Evolutionary conservation across 352 stramenopile species (phyloP), one percentile per base, ranked within the genome.

Genomic region (Phytophthora pinifolia): DNA sequence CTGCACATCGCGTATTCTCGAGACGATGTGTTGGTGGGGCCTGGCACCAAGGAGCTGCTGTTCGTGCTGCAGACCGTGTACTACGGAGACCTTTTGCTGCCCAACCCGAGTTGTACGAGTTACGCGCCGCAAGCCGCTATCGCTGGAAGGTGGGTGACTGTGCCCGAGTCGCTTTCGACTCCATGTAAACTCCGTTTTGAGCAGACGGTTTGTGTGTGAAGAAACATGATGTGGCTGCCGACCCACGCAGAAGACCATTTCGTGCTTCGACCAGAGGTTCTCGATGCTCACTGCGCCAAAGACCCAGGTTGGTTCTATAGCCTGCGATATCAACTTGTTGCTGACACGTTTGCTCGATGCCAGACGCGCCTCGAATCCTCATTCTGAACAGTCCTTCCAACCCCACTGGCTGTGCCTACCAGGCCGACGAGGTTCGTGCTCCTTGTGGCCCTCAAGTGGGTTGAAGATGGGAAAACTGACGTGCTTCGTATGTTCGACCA

Each of bases 31-130:
- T 72, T 96, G 22, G 77, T 96, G 3, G 86, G 86, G 5, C 86
- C 86, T n/a, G 86, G 86, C n/a, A 94, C 83, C 0, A 96, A 96
- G 49, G 86, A 96, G 54, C 65, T 96, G 9, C 59, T 96, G 4
- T 96, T 93, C 42, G 82, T 96, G n/a, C 66, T 96, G 17, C 86
- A 96, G 59, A 94, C 81, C 0, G 83, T 94, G 29, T 94, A 94
- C 44, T 94, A 96, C 60, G 86, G 83, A 34, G 86, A 96, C 36
- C 36, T 96, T 10, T 41, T 96, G 46, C 69, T 96, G 27, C 86
- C 83, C 7, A 94, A 91, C 42, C 83, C 86, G 13, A 93, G 82
- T 46, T 96, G 86, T 48, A 93, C 83, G 15, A 94, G 82, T 53
- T 96, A 93, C 59, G 82, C 82, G 4, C 86, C 86, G 2, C 86